Base-by-base conservation (phyloP, 768 basidiomycete species). In the Mycena alexandri region DNA sequence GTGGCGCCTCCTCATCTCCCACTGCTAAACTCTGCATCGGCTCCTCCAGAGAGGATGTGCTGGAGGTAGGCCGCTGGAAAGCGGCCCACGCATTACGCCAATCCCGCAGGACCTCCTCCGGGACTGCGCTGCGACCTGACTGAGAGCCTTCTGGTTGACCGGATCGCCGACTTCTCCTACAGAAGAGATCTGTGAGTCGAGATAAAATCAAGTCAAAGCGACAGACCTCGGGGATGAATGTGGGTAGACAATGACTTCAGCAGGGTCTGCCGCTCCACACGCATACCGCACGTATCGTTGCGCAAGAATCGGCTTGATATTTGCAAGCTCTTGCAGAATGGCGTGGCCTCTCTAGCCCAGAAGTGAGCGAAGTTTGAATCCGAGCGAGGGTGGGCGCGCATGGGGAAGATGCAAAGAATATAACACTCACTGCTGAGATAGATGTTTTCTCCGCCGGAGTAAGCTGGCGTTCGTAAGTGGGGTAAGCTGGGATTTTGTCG, bases 201-300 rank as follows among this genome's bases (percentile, higher is more conserved):
- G 6, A 33, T 10, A 21, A 5, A 12, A 3, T 29, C 29, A 6
- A 29, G 29, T 29, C 6, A 6, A 12, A 53, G 9, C 5, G 29
- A 8, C n/a, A 12, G 11, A 53, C 52, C 52, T 53, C 21, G 52
- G 52, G 11, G 52, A 33, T 3, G 52, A n/a, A 11, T 53, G 33
- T 9, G 52, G 52, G 10, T 53, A 53, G 4, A 53, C 52, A 11
- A 3, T 33, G 10, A 53, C 52, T 1, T 16, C 12, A 5, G 24
- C 29, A 11, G 33, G 19, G 52, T 53, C 33, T 8, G 52, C 52
- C n/a, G 34, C 52, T 8, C 52, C 52, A 12, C 52, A 34, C 9
- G 19, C 52, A n/a, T 53, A 53, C 9, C 52, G 52, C 16, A n/a
- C 52, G 19, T 53, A 53, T 21, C 52, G 19, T n/a, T 36, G 34